These are phyloP conservation scores for Hypoxylon sp. DNA, from an alignment of 2,329 filamentous ascomycete species.

Conservation along the genomic window DNA sequence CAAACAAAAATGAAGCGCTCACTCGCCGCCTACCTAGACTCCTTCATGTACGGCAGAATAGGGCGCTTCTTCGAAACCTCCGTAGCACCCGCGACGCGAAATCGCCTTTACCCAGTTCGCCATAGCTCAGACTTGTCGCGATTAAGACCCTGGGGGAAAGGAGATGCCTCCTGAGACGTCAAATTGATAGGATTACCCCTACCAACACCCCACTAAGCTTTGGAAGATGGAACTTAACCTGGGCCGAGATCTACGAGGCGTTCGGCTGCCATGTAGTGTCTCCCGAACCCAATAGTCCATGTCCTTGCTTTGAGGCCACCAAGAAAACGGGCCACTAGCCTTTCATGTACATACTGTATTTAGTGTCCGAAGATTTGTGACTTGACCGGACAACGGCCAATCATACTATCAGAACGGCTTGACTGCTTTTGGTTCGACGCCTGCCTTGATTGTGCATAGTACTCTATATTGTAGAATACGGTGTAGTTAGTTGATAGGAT, in stretches of 20 bases:
- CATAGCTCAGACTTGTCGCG: conserved; percentile 24
- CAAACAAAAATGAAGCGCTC: conserved; percentile 38
- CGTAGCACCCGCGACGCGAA: conserved; percentile 18
- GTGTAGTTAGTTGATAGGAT: conserved; percentile 13
- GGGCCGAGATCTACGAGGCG: conserved; percentile 44
- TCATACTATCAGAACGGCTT: conserved; percentile 31
- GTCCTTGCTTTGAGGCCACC: conserved; percentile 33
- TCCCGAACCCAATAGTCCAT: conserved; percentile 40
- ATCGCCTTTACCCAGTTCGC: conserved; percentile 29
- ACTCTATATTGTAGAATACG: conserved; percentile 13
- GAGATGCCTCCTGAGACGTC: conserved; percentile 24
- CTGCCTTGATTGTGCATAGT: conserved; percentile 34
- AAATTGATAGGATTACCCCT: conserved; percentile 42
- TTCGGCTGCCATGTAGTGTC: conserved; percentile 40
- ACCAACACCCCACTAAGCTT: conserved; percentile 30
- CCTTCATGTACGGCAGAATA: conserved; percentile 25
- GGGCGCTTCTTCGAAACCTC: conserved; percentile 35
- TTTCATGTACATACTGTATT: conserved; percentile 36
- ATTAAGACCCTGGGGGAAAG: conserved; percentile 20
- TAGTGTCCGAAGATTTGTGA: conserved; percentile 37
- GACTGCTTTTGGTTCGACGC: conserved; percentile 39
- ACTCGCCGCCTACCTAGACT: conserved; percentile 19
- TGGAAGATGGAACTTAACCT: conserved; percentile 37
- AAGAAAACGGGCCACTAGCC: conserved; percentile 35
- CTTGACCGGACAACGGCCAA: conserved; percentile 40